Evolutionary conservation across 75 land plant genomes (phyloP).

Genomic region (Pinus albicaulis): DNA sequence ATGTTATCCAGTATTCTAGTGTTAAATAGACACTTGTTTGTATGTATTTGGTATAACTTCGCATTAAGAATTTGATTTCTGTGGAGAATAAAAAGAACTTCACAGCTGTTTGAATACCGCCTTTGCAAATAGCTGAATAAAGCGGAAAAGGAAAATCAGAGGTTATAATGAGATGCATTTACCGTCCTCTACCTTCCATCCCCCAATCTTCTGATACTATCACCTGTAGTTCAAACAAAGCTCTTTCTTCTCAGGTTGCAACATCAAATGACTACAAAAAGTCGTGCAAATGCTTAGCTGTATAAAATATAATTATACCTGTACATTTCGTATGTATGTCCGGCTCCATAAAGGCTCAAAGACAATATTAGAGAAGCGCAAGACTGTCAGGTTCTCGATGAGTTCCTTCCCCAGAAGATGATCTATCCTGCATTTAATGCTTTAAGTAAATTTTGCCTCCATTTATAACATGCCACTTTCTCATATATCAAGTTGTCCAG

Average conservation of each 20-base stretch:
- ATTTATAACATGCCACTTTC: not conserved
- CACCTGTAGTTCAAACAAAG: constrained; percentile 23
- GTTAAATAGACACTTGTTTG: too few species aligned
- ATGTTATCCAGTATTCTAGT: too few species aligned
- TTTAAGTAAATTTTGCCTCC: not conserved
- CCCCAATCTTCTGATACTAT: constrained; percentile 58
- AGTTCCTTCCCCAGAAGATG: constrained; percentile 60
- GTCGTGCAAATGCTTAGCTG: not conserved
- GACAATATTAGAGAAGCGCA: constrained; percentile 66
- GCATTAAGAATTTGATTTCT: too few species aligned
- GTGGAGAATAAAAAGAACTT: too few species aligned
- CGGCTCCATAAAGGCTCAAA: constrained; percentile 77
- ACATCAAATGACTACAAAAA: constrained; percentile 1
- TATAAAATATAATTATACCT: constrained; percentile 23
- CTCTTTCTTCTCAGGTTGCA: not conserved
- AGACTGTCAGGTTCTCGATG: constrained; percentile 66
- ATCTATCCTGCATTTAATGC: constrained; percentile 53
- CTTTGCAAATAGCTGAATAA: too few species aligned
- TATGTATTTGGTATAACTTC: too few species aligned
- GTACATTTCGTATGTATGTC: constrained; percentile 57
- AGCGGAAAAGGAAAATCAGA: too few species aligned
- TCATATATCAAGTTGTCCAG: not conserved
- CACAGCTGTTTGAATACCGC: too few species aligned
- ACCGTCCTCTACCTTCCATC: constrained; percentile 51
- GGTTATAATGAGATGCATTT: not conserved